phyloP scores from a whole-genome alignment of 106 monocot genomes.

The Alisma plantagoaquatica region DNA sequence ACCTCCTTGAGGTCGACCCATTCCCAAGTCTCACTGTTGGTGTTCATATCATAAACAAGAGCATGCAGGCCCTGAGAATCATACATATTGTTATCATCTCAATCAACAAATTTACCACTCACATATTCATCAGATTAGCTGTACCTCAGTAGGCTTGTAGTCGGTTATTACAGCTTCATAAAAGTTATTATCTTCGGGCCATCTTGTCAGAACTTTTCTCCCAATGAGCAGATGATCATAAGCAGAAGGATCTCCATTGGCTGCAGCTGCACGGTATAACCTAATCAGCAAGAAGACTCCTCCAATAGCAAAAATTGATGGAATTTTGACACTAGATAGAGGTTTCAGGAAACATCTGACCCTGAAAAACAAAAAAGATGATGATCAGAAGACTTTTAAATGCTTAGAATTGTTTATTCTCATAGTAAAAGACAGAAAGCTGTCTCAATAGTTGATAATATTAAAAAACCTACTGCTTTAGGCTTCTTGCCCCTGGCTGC shows the following conservation, averaged over 20 bases:
- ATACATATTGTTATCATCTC: neutral
- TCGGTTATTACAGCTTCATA: slow-evolving; percentile 97
- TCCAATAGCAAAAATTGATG: slow-evolving; percentile 24
- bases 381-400: neutral
- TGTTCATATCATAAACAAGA: slow-evolving; percentile 89
- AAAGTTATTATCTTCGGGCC: slow-evolving; percentile 93
- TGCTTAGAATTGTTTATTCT: no score
- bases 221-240: slow-evolving; percentile 77
- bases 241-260: slow-evolving; percentile 29
- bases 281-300: slow-evolving; percentile 27
- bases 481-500: slow-evolving; percentile 64
- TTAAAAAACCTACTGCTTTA: slow-evolving; percentile 51
- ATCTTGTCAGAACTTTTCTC: slow-evolving; percentile 78
- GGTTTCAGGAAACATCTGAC: slow-evolving; percentile 30
- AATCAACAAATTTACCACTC: neutral
- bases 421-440: neutral
- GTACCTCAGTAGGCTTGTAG: slow-evolving; percentile 62
- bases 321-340: slow-evolving; percentile 20
- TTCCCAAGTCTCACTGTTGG: slow-evolving; percentile 75
- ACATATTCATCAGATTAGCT: slow-evolving; percentile 9
- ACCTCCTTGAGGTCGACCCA: slow-evolving; percentile 94
- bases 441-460: neutral
- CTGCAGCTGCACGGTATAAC: slow-evolving; percentile 24
- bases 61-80: slow-evolving; percentile 61
- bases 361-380: slow-evolving; percentile 22